Percentiles rank a stretch among this genome's conserved stretches.
Evolutionary conservation across 2,329 filamentous ascomycete genomes (phyloP).

Genomic region (Fusarium nygamai): DNA sequence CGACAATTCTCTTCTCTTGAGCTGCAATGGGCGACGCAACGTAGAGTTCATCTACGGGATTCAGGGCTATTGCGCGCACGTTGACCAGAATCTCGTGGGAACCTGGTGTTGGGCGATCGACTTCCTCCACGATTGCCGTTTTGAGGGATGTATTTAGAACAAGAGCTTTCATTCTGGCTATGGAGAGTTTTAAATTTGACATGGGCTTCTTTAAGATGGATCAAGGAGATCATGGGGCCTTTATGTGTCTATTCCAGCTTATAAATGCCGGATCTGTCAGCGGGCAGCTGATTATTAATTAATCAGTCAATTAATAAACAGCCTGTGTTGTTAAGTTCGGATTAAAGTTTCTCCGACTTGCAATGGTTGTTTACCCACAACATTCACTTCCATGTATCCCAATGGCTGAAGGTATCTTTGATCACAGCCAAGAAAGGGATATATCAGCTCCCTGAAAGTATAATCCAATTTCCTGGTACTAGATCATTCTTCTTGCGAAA

Average conservation of each 20-base stretch:
- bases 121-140: constrained; percentile 18
- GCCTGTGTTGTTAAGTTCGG: background rate
- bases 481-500: background rate
- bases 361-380: background rate
- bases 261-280: background rate
- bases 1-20: constrained; percentile 45
- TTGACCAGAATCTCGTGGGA: constrained; percentile 36
- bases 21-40: constrained; percentile 47
- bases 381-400: background rate
- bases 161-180: constrained; percentile 39
- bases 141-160: constrained; percentile 12
- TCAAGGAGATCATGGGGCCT: rapidly evolving
- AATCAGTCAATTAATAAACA: too few relatives aligned
- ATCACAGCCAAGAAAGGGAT: too few relatives aligned
- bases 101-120: constrained; percentile 23
- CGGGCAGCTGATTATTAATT: background rate
- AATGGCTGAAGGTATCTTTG: background rate
- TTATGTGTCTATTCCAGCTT: background rate
- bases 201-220: rapidly evolving
- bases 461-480: rapidly evolving
- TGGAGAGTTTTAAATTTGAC: too few relatives aligned
- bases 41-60: constrained; percentile 48
- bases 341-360: background rate
- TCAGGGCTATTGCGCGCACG: constrained; percentile 42
- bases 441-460: rapidly evolving